phyloP scores from a whole-genome alignment of 345 rosid genomes.

The Diplotaxis tenuifolia region DNA sequence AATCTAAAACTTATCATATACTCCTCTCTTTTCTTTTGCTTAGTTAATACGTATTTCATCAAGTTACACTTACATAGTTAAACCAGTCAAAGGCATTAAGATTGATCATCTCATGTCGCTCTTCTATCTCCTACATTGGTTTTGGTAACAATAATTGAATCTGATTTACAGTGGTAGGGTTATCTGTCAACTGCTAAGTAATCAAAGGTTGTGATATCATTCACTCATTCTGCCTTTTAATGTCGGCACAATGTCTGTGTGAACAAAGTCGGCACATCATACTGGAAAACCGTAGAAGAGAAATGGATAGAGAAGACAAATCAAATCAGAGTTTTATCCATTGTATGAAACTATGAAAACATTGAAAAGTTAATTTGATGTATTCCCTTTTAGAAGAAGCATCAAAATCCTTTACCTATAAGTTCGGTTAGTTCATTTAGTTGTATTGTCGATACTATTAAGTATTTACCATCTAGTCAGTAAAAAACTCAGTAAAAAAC shows the following conservation, averaged over 20 bases:
- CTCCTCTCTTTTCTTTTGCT: background rate
- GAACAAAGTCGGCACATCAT: too few relatives aligned
- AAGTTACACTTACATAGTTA: too few relatives aligned
- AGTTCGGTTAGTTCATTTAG: background rate
- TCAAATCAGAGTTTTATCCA: background rate
- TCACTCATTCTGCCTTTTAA: background rate
- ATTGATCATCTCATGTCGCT: background rate
- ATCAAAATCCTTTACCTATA: slow-evolving; percentile 25
- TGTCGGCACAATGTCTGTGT: slow-evolving; percentile 14
- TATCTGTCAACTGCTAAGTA: background rate
- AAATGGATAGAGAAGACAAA: slow-evolving; percentile 20
- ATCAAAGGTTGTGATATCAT: background rate
- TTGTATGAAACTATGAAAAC: slow-evolving; percentile 10
- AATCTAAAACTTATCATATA: background rate
- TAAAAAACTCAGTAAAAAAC: background rate
- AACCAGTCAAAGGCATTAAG: background rate
- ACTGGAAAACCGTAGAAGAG: background rate
- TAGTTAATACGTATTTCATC: too few relatives aligned
- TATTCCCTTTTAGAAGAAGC: slow-evolving; percentile 23
- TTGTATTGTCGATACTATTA: background rate
- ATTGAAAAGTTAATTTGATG: slow-evolving; percentile 11
- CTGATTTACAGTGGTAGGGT: background rate
- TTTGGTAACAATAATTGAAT: background rate
- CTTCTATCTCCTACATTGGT: background rate
- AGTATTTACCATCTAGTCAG: slow-evolving; percentile 22